Evolutionary conservation across 2,329 filamentous ascomycete species (phyloP), one percentile per base, ranked within the genome.

Genomic region (Lecanoromycetidae sp.): DNA sequence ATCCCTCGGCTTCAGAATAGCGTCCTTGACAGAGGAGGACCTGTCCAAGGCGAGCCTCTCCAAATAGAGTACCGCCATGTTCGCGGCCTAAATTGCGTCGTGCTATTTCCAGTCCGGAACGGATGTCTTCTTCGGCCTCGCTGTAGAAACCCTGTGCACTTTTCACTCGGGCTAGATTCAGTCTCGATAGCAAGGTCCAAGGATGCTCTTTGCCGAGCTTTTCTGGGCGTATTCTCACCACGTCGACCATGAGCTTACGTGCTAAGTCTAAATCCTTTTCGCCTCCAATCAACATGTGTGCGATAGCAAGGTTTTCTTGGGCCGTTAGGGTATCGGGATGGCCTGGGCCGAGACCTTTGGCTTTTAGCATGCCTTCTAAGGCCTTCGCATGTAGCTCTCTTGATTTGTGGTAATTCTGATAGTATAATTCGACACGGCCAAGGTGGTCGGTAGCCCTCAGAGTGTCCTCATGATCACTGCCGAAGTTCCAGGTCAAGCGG

Each of bases 251-350:
- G 9, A 44, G 23, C 17, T 30, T 15, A 13, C 48, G 33, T 12
- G 52, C 52, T 27, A 44, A 5, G 2, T 50, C 19, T 17, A 38
- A 36, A 12, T 40, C 22, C 12, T 9, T 6, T 12, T 40, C 22
- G 8, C 23, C 15, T 2, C 55, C 53, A 20, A 51, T 26, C 9
- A 50, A 51, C 15, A 43, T 49, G 29, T 62, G 52, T 35, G 58
- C 46, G 15, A 54, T 49, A 1, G 58, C 58, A 7, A 61, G 50
- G 37, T 61, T 57, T 13, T 35, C 39, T 19, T 52, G 54, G 2
- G 59, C 55, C 2, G 56, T 45, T 1, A 61, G 51, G 2, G 58
- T 60, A 33, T 49, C 58, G 4, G 54, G 50, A 26, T 61, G 54
- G 40, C 59, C 55, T 37, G 53, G 55, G 13, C 59, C 59, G 4